These are phyloP conservation scores for Olyra latifolia DNA, from an alignment of 176 grass and related monocot genomes.

Conservation along the genomic window DNA sequence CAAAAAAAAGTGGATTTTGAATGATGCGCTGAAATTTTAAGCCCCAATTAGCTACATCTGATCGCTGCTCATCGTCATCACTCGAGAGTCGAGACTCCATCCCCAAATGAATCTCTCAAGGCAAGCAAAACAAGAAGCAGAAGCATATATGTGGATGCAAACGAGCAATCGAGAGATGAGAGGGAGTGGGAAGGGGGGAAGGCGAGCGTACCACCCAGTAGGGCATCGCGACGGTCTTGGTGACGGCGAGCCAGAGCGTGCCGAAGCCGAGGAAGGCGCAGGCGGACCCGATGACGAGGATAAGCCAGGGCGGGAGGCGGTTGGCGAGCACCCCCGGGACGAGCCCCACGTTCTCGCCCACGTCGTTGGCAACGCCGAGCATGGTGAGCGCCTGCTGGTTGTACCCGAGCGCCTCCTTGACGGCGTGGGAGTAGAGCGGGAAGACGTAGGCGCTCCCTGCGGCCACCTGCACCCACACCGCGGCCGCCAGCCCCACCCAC, in stretches of 20 bases:
- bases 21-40: not conserved
- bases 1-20: not conserved
- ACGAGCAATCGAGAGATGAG: not conserved
- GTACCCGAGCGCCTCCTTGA: conserved; percentile 69
- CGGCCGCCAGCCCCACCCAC: conserved; percentile 89
- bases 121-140: not conserved
- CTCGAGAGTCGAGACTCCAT: not conserved
- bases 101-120: not conserved
- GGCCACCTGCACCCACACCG: conserved; percentile 89
- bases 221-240: conserved; percentile 64
- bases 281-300: conserved; percentile 72
- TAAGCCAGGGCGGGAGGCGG: conserved; percentile 67
- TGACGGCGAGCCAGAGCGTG: conserved; percentile 81
- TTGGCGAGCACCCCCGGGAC: conserved; percentile 72
- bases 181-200: not conserved
- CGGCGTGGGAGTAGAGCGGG: conserved; percentile 80
- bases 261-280: conserved; percentile 84
- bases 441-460: conserved; percentile 82
- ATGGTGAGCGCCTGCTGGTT: conserved; percentile 72
- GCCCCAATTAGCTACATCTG: not conserved
- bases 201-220: conserved; percentile 65
- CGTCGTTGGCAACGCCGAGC: conserved; percentile 91
- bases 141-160: not conserved
- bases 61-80: not conserved
- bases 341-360: conserved; percentile 87